phyloP scores from a whole-genome alignment of 179 eudicot genomes.

The Drosera spatulata region DNA sequence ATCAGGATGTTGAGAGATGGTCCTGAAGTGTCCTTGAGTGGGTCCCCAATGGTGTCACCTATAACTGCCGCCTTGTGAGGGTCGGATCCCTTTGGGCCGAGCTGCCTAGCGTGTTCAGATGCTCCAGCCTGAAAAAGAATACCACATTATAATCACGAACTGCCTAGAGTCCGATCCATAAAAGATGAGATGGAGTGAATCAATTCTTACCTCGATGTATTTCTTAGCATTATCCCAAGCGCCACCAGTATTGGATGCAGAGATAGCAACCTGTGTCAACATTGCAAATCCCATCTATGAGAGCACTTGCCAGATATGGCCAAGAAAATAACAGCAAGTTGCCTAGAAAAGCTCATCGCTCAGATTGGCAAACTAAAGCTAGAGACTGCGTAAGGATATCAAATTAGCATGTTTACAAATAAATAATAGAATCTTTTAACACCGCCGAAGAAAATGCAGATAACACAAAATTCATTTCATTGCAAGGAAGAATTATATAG shows the following conservation, averaged over 20 bases:
- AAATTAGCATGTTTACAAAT: too few species aligned
- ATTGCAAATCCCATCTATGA: too few species aligned
- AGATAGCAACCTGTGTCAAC: too few species aligned
- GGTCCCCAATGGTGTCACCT: conserved; percentile 93
- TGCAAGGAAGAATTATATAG: too few species aligned
- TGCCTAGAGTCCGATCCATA: not conserved
- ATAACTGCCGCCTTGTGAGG: conserved; percentile 95
- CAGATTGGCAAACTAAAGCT: too few species aligned
- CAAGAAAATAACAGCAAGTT: too few species aligned
- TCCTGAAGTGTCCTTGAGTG: conserved; percentile 91
- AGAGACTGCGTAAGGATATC: too few species aligned
- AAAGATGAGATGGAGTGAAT: not conserved
- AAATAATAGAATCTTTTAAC: too few species aligned
- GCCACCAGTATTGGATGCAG: conserved; percentile 20
- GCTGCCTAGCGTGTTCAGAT: conserved; percentile 65
- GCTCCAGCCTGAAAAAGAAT: conserved; percentile 54
- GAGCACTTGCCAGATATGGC: too few species aligned
- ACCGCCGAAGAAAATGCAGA: too few species aligned
- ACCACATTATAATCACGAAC: not conserved
- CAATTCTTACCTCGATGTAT: conserved; percentile 66
- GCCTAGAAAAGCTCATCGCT: too few species aligned
- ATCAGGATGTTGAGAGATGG: conserved; percentile 85
- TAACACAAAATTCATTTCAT: too few species aligned
- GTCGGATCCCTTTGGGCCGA: conserved; percentile 91
- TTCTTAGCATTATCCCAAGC: conserved; percentile 94